A percentile compares a stretch with the other conserved stretches of the same genome.
Evolutionary conservation across 1,139 yeast species (phyloP).

Genomic region (Blastobotrys raffinosifermentans): DNA sequence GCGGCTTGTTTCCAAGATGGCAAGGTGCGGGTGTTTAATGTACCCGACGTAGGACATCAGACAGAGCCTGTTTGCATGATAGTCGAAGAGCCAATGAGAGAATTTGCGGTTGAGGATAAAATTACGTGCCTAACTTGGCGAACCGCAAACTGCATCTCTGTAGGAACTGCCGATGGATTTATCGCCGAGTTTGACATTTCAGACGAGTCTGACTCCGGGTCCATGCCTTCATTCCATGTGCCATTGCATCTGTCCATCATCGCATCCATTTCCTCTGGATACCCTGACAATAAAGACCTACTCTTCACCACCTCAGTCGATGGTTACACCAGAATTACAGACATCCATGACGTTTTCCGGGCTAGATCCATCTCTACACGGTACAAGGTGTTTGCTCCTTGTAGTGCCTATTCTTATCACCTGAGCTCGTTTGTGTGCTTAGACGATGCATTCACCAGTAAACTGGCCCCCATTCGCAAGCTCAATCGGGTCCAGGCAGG

Average conservation of each 20-base stretch:
- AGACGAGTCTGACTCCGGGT: conserved; percentile 13
- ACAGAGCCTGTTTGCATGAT: conserved; percentile 24
- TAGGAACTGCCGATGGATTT: conserved; percentile 63
- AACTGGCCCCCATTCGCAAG: conserved; percentile 34
- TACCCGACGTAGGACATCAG: conserved; percentile 21
- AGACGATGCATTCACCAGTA: conserved; percentile 39
- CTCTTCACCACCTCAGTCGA: conserved; percentile 46
- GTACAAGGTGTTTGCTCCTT: conserved; percentile 31
- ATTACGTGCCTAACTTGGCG: conserved; percentile 55
- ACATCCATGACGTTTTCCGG: conserved; percentile 38
- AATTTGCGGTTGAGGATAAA: conserved; percentile 27
- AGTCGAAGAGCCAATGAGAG: conserved; percentile 31
- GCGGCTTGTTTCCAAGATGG: conserved; percentile 64
- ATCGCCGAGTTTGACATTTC: conserved; percentile 55
- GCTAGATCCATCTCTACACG: conserved; percentile 34
- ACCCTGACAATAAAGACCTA: conserved; percentile 37
- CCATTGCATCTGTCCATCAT: conserved; percentile 50
- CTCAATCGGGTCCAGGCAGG: conserved; percentile 32
- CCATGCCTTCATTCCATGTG: conserved; percentile 44
- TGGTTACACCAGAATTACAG: conserved; percentile 40
- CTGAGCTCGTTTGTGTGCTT: conserved; percentile 36
- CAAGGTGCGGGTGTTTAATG: conserved; percentile 46
- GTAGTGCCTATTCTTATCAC: conserved; percentile 35
- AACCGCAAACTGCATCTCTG: conserved; percentile 44
- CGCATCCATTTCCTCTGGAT: conserved; percentile 40